These are phyloP conservation scores for Pharus latifolius DNA, from an alignment of 176 grass and related monocot genomes.

Conservation along the genomic window DNA sequence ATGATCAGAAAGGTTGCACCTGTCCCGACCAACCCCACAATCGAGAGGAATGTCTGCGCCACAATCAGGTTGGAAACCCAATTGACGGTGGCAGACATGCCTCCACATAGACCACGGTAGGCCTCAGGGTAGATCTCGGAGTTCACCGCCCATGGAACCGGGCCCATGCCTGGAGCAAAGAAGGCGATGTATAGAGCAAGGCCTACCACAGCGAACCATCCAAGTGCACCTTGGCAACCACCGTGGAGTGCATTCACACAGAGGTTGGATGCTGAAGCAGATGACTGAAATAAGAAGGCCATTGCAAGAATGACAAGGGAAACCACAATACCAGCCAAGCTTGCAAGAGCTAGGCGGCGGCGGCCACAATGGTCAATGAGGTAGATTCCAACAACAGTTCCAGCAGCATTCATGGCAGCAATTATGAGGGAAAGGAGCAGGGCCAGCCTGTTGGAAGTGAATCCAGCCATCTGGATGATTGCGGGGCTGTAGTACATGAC, in stretches of 20 bases:
- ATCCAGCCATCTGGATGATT: slow-evolving; percentile 95
- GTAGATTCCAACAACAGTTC: slow-evolving; percentile 83
- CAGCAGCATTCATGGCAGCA: slow-evolving; percentile 57
- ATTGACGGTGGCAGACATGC: slow-evolving; percentile 94
- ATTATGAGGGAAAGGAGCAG: slow-evolving; percentile 73
- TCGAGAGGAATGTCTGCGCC: slow-evolving; percentile 65
- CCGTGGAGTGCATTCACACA: neutral
- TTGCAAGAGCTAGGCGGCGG: slow-evolving; percentile 56
- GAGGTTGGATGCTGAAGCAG: neutral
- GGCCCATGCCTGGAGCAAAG: slow-evolving; percentile 92
- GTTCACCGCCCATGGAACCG: slow-evolving; percentile 92
- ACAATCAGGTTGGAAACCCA: slow-evolving; percentile 91
- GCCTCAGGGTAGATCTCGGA: slow-evolving; percentile 81
- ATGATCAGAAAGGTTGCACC: slow-evolving; percentile 70
- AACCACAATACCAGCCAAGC: slow-evolving; percentile 53
- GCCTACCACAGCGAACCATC: slow-evolving; percentile 57
- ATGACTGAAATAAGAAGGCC: slow-evolving; percentile 67
- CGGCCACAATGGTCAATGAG: slow-evolving; percentile 84
- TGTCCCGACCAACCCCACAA: slow-evolving; percentile 59
- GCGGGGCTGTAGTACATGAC: slow-evolving; percentile 98
- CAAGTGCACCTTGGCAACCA: slow-evolving; percentile 20
- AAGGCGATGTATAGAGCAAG: slow-evolving; percentile 65
- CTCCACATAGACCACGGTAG: slow-evolving; percentile 73
- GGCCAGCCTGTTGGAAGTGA: slow-evolving; percentile 72
- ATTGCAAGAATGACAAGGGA: slow-evolving; percentile 58